phyloP scores from a whole-genome alignment of 2,329 filamentous ascomycete species.

The Aspergillus chevalieri region DNA sequence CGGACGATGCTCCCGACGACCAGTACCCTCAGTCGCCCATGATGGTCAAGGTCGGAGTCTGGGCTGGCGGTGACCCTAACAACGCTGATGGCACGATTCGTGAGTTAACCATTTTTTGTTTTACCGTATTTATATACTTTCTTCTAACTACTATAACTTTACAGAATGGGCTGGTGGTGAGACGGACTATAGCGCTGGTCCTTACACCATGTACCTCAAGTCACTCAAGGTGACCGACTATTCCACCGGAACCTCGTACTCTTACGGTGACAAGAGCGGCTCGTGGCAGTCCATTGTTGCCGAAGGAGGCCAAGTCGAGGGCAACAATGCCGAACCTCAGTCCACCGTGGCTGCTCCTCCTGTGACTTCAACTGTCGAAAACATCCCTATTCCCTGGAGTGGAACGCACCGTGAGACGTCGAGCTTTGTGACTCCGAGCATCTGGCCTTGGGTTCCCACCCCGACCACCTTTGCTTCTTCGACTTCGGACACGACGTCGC shows the following conservation, averaged over 20 bases:
- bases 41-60: slow-evolving; percentile 86
- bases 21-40: slow-evolving; percentile 96
- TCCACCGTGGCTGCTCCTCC: slow-evolving; percentile 51
- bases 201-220: slow-evolving; percentile 79
- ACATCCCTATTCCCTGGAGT: slow-evolving; percentile 60
- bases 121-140: neutral
- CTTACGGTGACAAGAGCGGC: slow-evolving; percentile 71
- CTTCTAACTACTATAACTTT: neutral
- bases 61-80: slow-evolving; percentile 80
- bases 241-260: slow-evolving; percentile 81
- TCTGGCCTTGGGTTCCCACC: slow-evolving; percentile 62
- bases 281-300: slow-evolving; percentile 76
- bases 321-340: slow-evolving; percentile 42
- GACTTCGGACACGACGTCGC: slow-evolving; percentile 41
- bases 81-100: slow-evolving; percentile 75
- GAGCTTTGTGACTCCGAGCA: slow-evolving; percentile 52
- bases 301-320: slow-evolving; percentile 70
- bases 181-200: slow-evolving; percentile 76
- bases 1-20: slow-evolving; percentile 55
- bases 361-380: slow-evolving; percentile 56
- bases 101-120: slow-evolving; percentile 23
- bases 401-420: slow-evolving; percentile 43
- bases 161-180: slow-evolving; percentile 74
- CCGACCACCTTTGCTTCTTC: slow-evolving; percentile 43
- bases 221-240: slow-evolving; percentile 78